Conservation (phyloP, 768 basidiomycete genomes). For the Leccinellum albellum region DNA sequence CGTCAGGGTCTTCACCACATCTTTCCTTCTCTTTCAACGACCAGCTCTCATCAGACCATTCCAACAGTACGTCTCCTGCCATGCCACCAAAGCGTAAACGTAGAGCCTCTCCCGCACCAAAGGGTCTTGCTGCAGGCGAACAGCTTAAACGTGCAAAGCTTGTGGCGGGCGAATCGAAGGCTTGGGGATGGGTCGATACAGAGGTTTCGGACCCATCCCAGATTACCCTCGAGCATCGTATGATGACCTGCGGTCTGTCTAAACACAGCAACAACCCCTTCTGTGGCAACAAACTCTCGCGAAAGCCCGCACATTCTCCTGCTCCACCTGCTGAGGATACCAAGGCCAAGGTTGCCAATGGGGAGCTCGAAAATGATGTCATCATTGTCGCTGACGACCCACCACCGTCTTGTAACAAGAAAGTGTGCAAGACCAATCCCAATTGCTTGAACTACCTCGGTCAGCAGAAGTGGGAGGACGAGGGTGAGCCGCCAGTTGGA, state of each 20-base stretch:
- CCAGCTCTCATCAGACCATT: conserved; percentile 2
- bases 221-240: conserved; percentile 65
- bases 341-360: conserved; percentile 23
- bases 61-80: neutral
- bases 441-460: conserved; percentile 87
- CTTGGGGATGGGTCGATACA: conserved; percentile 83
- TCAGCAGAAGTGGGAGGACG: conserved; percentile 75
- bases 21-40: conserved; percentile 7
- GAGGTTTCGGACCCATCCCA: conserved; percentile 51
- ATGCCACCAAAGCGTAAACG: conserved; percentile 63
- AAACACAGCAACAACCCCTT: conserved; percentile 44
- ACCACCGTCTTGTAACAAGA: conserved; percentile 50
- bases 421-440: conserved; percentile 70
- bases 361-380: conserved; percentile 56
- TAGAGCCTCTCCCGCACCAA: conserved; percentile 41
- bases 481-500: conserved; percentile 41
- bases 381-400: conserved; percentile 74
- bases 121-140: conserved; percentile 61
- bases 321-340: conserved; percentile 8
- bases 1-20: conserved; percentile 18
- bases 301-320: conserved; percentile 18
- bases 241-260: conserved; percentile 67
- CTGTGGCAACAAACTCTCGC: conserved; percentile 56
- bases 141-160: conserved; percentile 56
- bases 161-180: conserved; percentile 40